Evolutionary conservation across 345 rosid species (phyloP), one percentile per base, ranked within the genome.

Genomic region (Melastoma malabathricum): DNA sequence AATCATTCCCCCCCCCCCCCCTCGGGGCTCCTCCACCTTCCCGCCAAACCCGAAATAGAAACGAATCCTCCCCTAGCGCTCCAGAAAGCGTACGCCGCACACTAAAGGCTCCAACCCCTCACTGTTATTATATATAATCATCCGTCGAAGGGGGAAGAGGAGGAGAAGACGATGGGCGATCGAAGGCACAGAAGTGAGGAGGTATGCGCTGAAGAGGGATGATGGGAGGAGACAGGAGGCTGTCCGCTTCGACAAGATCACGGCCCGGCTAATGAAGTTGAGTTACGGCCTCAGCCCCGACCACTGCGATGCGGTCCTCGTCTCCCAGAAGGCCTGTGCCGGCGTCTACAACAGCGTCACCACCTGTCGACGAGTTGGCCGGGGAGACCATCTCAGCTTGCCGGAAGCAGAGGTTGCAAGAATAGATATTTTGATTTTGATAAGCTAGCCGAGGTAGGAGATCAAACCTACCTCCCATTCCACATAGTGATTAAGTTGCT

Each of bases 291-390:
- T 92, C 20, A 92, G 90, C 57, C 63, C 43, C 17, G 96, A 93
- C n/a, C 99, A 93, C 62, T 93, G 99, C 15, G 99, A 93, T 51
- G 86, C 97, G 0, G 99, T 93, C 19, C 83, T 85, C 34, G 99
- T 93, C 3, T 59, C 99, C 3, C 99, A 93, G 82, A 93, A 93
- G 72, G 97, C 88, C n/a, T 93, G 99, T 27, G 89, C 89, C 6
- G 99, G 99, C 23, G 99, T 93, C 41, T 93, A 88, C 61, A 88
- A 87, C 65, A 97, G 97, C 6, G 99, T 93, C 48, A 93, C 97
- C 12, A 93, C 99, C 15, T 84, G 89, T 58, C 10, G 99, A 93
- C 62, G 99, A 93, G 51, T 74, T 93, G 72, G 99, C 97, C 1
- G 97, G 97, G 0, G 99, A 93, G 60, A 93, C 99, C 95, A 31